Evolutionary conservation across 2,329 filamentous ascomycete species (phyloP).

Genomic region (Aspergillus ustus): DNA sequence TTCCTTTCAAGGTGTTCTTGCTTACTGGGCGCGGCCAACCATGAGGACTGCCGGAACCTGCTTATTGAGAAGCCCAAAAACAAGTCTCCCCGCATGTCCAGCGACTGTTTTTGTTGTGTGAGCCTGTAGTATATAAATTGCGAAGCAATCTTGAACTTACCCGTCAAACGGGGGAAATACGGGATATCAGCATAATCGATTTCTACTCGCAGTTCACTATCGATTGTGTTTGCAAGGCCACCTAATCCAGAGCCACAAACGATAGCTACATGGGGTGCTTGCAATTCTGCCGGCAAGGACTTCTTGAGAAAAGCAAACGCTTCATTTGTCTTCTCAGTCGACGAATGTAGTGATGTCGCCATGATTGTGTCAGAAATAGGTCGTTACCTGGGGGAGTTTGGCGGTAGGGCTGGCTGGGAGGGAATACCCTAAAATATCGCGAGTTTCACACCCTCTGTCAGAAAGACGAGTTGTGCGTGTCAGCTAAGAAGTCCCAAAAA

Average conservation of each 20-base stretch:
- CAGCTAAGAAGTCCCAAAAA: not conserved
- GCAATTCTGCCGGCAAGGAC: conserved; percentile 55
- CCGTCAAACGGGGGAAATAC: conserved; percentile 64
- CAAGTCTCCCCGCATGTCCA: conserved; percentile 68
- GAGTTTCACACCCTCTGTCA: not conserved
- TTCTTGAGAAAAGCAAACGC: conserved; percentile 56
- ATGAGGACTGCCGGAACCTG: conserved; percentile 64
- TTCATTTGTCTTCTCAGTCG: conserved; percentile 46
- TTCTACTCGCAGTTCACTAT: conserved; percentile 55
- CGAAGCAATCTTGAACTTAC: conserved; percentile 42
- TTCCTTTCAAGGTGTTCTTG: conserved; percentile 21
- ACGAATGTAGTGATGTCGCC: conserved; percentile 21
- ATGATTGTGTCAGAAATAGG: conserved; percentile 13
- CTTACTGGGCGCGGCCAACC: conserved; percentile 68
- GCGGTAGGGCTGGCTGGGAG: not conserved
- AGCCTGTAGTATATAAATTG: not conserved
- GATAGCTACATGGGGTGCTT: conserved; percentile 63
- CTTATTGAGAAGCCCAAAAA: conserved; percentile 64
- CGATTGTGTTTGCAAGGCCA: conserved; percentile 62
- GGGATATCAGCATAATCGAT: conserved; percentile 64
- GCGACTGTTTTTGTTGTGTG: conserved; percentile 43
- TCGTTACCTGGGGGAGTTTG: not conserved
- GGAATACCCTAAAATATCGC: not conserved
- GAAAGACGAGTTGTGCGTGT: not conserved
- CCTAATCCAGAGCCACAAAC: conserved; percentile 69